phyloP scores from a whole-genome alignment of 2,329 filamentous ascomycete genomes.

The Hypoxylon sp. region DNA sequence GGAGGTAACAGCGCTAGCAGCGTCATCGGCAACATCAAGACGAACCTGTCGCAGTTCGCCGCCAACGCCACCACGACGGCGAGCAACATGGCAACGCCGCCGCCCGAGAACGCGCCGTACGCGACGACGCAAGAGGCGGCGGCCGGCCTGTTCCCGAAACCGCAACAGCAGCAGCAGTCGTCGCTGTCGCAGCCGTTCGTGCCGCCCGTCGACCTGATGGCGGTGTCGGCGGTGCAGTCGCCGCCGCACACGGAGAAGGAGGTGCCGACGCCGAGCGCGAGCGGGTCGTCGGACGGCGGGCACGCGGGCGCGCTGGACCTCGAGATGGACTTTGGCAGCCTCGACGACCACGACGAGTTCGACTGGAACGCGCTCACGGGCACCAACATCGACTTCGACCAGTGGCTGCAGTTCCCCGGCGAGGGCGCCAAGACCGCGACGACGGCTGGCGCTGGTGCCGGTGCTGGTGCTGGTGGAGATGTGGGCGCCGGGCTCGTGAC shows the following conservation, averaged over 20 bases:
- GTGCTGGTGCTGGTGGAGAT: background rate
- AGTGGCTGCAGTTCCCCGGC: conserved; percentile 65
- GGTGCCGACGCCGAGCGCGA: conserved; percentile 39
- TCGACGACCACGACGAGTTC: conserved; percentile 56
- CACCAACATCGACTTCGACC: conserved; percentile 64
- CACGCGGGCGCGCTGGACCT: conserved; percentile 51
- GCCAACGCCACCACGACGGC: conserved; percentile 26
- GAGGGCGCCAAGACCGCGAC: conserved; percentile 58
- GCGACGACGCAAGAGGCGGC: conserved; percentile 53
- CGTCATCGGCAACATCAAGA: conserved; percentile 29
- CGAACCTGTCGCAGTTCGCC: conserved; percentile 36
- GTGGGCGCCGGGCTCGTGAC: conserved; percentile 19
- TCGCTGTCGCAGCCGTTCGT: conserved; percentile 10
- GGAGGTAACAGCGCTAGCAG: too few relatives aligned
- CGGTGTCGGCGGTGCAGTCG: conserved; percentile 30
- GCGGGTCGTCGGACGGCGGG: conserved; percentile 44
- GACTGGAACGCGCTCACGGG: conserved; percentile 63
- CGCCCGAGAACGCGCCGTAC: conserved; percentile 57
- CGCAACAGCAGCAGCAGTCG: background rate
- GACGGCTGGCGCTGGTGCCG: conserved; percentile 21
- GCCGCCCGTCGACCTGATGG: conserved; percentile 29
- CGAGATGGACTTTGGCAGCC: conserved; percentile 54
- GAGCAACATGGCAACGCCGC: conserved; percentile 56
- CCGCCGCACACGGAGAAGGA: conserved; percentile 41
- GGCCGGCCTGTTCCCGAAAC: conserved; percentile 22